Conservation (phyloP, 371 early-diverging fungal species). For the Nematocida parisii region DNA sequence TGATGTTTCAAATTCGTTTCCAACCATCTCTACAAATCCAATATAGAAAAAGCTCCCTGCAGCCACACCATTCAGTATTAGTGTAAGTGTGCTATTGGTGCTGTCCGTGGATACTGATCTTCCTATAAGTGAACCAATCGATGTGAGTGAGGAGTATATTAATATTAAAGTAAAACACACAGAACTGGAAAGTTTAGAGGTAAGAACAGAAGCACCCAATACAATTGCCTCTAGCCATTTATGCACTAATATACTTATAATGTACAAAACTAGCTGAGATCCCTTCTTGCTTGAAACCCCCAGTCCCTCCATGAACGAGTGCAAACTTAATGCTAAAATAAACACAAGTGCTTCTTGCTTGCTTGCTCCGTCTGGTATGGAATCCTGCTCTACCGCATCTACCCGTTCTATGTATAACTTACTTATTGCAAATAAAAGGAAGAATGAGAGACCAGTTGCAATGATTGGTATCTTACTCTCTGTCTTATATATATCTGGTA, state of each 20-base stretch:
- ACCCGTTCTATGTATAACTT: conserved; percentile 62
- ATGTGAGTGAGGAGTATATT: conserved; percentile 67
- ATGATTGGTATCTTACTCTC: conserved; percentile 30
- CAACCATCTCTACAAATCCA: conserved; percentile 68
- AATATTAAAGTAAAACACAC: conserved; percentile 51
- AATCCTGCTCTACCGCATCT: conserved; percentile 47
- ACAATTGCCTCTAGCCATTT: conserved; percentile 70
- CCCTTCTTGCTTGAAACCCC: conserved; percentile 48
- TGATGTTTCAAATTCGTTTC: conserved; percentile 61
- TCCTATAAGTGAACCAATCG: conserved; percentile 53
- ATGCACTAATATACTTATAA: conserved; percentile 66
- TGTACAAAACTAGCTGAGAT: conserved; percentile 51
- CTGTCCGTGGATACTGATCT: background rate
- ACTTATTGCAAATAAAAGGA: conserved; percentile 59
- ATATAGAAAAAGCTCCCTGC: conserved; percentile 67
- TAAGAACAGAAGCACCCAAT: conserved; percentile 67
- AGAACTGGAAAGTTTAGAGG: conserved; percentile 46
- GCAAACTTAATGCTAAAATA: conserved; percentile 68
- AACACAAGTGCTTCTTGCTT: conserved; percentile 66
- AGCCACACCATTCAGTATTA: conserved; percentile 59
- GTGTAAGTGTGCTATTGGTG: background rate
- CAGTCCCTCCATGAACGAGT: conserved; percentile 71
- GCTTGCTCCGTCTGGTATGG: conserved; percentile 60
- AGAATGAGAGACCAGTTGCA: conserved; percentile 59
- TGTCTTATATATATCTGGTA: conserved; percentile 58